Evolutionary conservation across 108 stramenopile genomes (phyloP), one percentile per base, ranked within the genome.

Genomic region (Seminavis robusta): DNA sequence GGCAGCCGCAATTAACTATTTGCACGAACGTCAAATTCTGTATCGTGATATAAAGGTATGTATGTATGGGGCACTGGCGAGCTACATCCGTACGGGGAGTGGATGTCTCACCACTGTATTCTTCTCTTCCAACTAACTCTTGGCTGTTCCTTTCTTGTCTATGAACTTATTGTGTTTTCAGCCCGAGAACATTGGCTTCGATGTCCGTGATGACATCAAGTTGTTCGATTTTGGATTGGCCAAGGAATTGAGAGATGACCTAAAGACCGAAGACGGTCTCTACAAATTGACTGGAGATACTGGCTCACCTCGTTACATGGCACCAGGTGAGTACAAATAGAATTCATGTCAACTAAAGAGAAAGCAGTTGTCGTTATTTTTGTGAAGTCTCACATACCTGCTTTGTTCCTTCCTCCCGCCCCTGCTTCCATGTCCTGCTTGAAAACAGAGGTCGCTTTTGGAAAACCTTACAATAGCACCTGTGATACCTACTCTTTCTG

Each of bases 41-140:
- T 77, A 77, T 38, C 76, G 76, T 4, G 76, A 77, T 52, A 36
- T 77, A 25, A 73, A 73, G n/a, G n/a, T n/a, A 51, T 65, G 32
- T 10, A 51, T 57, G 5, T 31, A 1, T 28, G 30, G 16, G 21
- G 28, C 9, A n/a, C 49, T 10, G 13, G 13, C n/a, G n/a, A n/a
- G n/a, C n/a, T n/a, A n/a, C n/a, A n/a, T n/a, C n/a, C n/a, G n/a
- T n/a, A n/a, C n/a, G n/a, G n/a, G n/a, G n/a, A n/a, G n/a, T n/a
- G n/a, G n/a, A n/a, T n/a, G n/a, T n/a, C n/a, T n/a, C 13, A 37
- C 19, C 16, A n/a, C 44, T 46, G 16, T 15, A 7, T 10, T 33
- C 28, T 15, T 19, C 11, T 17, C 11, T 46, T 46, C 11, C 17
- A n/a, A 8, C n/a, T n/a, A n/a, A n/a, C n/a, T n/a, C n/a, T n/a